Evolutionary conservation across 495 filamentous ascomycete species (phyloP), one percentile per base, ranked within the genome.

Genomic region (Pseudomonodictys pantanalensis): DNA sequence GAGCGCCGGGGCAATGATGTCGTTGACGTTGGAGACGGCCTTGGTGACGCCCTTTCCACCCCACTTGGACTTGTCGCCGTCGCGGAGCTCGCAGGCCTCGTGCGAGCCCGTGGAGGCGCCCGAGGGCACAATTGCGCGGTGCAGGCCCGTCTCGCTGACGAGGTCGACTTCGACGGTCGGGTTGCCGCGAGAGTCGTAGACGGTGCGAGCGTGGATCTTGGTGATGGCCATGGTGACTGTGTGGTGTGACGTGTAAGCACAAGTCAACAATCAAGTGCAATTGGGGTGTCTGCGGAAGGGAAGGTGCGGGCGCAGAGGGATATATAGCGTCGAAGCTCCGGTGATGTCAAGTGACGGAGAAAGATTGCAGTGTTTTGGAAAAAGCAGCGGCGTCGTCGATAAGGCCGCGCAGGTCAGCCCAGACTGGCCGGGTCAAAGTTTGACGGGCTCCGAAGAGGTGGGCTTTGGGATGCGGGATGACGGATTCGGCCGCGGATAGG

Each of bases 101-200:
- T 97, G 91, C 76, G 96, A 91, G 69, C 93, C 91, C 69, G 93
- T 97, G 67, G 93, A 97, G 71, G 93, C 93, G 74, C 95, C 93
- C 55, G 93, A 97, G 66, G 93, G 93, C 64, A 99, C 95, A 76
- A 97, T 97, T 75, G 93, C 93, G 72, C 95, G 91, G 85, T 97
- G 92, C 38, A 99, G 86, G 68, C 95, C 95, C 68, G 87, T 92
- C 78, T 92, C 89, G 64, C 92, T 97, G 77, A 95, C 87, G 72
- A 99, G 84, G 74, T 97, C 95, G 65, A 97, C 95, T 78, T 90
- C 87, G 69, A 92, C 90, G 73, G 91, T 95, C 65, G 91, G 90
- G 82, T 96, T 97, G 73, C 93, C 95, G 73, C 95, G 95, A 74
- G 93, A 97, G 85, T 99, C 95, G 83, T 99, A 99, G 79, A 99